Percentiles rank a stretch among this genome's conserved stretches.
Evolutionary conservation across 192 early-diverging fungal species (phyloP).

Genomic region (Umbelopsis isabellina): DNA sequence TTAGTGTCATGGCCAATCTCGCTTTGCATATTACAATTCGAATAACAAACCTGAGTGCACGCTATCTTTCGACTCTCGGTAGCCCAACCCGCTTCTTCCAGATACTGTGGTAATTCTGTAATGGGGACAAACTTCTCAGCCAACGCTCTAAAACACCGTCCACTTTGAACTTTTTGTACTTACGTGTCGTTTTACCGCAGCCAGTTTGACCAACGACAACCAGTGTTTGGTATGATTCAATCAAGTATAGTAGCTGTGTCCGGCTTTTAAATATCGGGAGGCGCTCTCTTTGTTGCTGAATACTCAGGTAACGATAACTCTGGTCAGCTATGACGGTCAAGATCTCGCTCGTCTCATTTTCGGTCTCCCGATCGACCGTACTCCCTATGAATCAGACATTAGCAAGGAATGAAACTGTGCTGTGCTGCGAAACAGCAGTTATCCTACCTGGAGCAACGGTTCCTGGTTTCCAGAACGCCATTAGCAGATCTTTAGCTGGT

Average conservation of each 20-base stretch:
- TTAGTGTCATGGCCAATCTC: constrained; percentile 62
- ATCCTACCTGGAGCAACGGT: constrained; percentile 56
- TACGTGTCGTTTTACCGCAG: constrained; percentile 84
- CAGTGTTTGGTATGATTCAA: constrained; percentile 69
- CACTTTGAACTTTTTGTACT: constrained; percentile 12
- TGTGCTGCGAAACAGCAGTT: not conserved
- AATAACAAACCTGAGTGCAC: constrained; percentile 67
- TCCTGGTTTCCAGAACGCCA: constrained; percentile 68
- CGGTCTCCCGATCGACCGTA: constrained; percentile 62
- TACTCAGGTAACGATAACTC: constrained; percentile 63
- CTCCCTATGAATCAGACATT: constrained; percentile 47
- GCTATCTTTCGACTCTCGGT: constrained; percentile 61
- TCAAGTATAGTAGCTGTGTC: constrained; percentile 63
- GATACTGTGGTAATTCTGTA: constrained; percentile 78
- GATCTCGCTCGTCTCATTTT: constrained; percentile 56
- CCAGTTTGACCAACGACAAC: constrained; percentile 81
- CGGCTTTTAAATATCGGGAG: constrained; percentile 90
- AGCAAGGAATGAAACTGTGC: not conserved
- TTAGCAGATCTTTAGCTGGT: constrained; percentile 4
- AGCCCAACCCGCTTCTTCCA: constrained; percentile 78
- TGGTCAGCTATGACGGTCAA: constrained; percentile 51
- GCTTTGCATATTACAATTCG: not conserved
- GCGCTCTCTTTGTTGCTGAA: constrained; percentile 77
- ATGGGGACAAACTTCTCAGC: not conserved
- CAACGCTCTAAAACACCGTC: not conserved